phyloP scores from a whole-genome alignment of 805 yeast genomes.

The Wickerhamiella slavikovae region DNA sequence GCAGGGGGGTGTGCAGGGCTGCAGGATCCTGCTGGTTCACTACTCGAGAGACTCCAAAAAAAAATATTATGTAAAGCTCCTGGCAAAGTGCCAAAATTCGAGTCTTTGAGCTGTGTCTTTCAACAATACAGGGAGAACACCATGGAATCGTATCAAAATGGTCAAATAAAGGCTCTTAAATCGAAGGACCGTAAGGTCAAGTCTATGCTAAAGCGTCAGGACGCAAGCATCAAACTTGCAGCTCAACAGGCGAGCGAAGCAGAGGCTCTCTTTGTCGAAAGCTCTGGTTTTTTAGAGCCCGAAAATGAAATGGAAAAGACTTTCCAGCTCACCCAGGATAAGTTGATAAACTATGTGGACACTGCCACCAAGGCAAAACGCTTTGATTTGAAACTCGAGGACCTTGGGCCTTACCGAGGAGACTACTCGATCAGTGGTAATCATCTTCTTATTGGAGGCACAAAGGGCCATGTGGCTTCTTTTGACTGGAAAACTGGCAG shows the following conservation, averaged over 20 bases:
- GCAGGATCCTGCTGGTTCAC: too few species aligned
- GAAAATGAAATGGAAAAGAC: slow-evolving; percentile 89
- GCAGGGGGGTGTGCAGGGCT: too few species aligned
- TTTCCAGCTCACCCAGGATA: slow-evolving; percentile 62
- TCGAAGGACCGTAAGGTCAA: slow-evolving; percentile 23
- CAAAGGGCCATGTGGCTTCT: slow-evolving; percentile 85
- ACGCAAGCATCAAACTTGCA: slow-evolving; percentile 56
- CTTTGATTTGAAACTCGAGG: slow-evolving; percentile 51
- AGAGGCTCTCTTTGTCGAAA: slow-evolving; percentile 68
- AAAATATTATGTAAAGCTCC: too few species aligned
- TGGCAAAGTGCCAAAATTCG: too few species aligned
- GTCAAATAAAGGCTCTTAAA: slow-evolving; percentile 40
- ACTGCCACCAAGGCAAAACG: slow-evolving; percentile 46
- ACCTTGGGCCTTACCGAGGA: slow-evolving; percentile 66
- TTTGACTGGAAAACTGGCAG: slow-evolving; percentile 88
- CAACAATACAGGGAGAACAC: too few species aligned
- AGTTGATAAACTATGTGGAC: slow-evolving; percentile 60
- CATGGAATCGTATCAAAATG: slow-evolving; percentile 12
- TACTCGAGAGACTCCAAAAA: too few species aligned
- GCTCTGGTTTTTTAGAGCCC: slow-evolving; percentile 71
- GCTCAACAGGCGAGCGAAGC: slow-evolving; percentile 70
- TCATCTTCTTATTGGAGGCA: slow-evolving; percentile 64
- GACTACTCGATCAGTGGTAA: slow-evolving; percentile 83
- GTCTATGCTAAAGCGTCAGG: slow-evolving; percentile 31
- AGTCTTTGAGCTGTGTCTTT: too few species aligned